Conservation (phyloP, 2,329 filamentous ascomycete genomes). For the Colletotrichum sansevieriae region DNA sequence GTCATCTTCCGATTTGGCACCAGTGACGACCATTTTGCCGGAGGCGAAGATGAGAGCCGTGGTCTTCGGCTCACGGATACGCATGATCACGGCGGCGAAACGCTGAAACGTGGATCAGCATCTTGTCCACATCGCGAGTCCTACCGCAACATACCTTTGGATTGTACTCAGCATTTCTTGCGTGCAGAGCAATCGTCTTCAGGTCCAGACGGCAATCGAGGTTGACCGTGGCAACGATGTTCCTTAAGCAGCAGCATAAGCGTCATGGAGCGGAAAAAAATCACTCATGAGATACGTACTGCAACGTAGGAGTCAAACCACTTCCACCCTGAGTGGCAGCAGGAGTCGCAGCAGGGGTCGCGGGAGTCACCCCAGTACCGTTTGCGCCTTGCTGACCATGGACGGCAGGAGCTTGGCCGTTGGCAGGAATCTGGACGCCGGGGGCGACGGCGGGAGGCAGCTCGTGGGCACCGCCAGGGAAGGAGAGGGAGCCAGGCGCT, state of each 20-base stretch:
- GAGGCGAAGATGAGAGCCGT: slow-evolving; percentile 98
- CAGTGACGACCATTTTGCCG: slow-evolving; percentile 99
- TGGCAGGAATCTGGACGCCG: slow-evolving; percentile 67
- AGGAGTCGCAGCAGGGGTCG: slow-evolving; percentile 92
- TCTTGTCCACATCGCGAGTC: slow-evolving; percentile 7
- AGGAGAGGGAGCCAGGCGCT: slow-evolving; percentile 90
- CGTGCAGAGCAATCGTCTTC: slow-evolving; percentile 98
- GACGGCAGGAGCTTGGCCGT: slow-evolving; percentile 57
- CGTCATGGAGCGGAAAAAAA: slow-evolving; percentile 56
- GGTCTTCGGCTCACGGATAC: slow-evolving; percentile 98
- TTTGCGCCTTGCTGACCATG: slow-evolving; percentile 70
- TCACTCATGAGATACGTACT: slow-evolving; percentile 80
- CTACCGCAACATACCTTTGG: slow-evolving; percentile 79
- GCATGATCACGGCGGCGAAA: slow-evolving; percentile 99
- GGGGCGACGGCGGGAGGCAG: slow-evolving; percentile 83
- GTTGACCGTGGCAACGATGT: slow-evolving; percentile 99
- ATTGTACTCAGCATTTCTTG: slow-evolving; percentile 98
- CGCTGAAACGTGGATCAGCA: slow-evolving; percentile 70
- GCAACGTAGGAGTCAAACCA: slow-evolving; percentile 92
- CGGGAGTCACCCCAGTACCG: slow-evolving; percentile 86
- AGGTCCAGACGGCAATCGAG: slow-evolving; percentile 96
- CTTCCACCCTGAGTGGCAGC: slow-evolving; percentile 85
- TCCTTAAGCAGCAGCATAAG: slow-evolving; percentile 75
- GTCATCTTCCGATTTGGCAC: slow-evolving; percentile 97
- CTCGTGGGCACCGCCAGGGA: slow-evolving; percentile 86